A percentile compares a stretch with the other conserved stretches of the same genome.
Evolutionary conservation across 23 red algal genomes (phyloP).

Genomic region (Gracilaria domingensis): DNA sequence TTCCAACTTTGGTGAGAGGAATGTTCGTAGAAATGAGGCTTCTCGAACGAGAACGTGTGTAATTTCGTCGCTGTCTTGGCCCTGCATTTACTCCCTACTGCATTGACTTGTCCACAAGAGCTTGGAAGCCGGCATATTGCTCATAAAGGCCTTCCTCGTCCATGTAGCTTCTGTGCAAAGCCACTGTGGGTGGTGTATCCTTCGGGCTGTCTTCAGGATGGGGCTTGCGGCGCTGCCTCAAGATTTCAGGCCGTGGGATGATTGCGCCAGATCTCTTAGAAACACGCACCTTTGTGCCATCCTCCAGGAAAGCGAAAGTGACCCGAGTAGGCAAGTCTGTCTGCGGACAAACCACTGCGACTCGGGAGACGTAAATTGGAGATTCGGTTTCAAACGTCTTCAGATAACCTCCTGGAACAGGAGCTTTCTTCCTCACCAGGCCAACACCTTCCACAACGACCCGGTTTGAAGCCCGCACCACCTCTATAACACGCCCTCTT

Average conservation of each 20-base stretch:
- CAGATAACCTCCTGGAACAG: neutral
- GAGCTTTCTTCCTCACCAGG: slow-evolving; percentile 53
- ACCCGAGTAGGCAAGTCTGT: slow-evolving; percentile 79
- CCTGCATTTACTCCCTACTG: neutral
- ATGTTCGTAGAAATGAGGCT: no score
- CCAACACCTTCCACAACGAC: slow-evolving; percentile 84
- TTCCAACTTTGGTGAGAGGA: neutral
- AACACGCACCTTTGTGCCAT: slow-evolving; percentile 93
- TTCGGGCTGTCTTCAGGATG: slow-evolving; percentile 59
- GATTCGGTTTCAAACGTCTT: slow-evolving; percentile 74
- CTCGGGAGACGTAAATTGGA: slow-evolving; percentile 82
- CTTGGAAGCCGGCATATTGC: slow-evolving; percentile 23
- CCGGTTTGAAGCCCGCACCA: slow-evolving; percentile 69
- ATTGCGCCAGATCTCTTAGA: slow-evolving; percentile 81
- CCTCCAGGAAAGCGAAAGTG: slow-evolving; percentile 82
- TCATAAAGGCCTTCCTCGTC: slow-evolving; percentile 77
- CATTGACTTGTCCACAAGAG: slow-evolving; percentile 31
- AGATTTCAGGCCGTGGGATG: slow-evolving; percentile 85
- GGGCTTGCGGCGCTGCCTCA: slow-evolving; percentile 67
- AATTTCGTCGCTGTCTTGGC: neutral
- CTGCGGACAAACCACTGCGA: slow-evolving; percentile 87
- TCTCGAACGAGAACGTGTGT: no score
- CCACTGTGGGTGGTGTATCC: slow-evolving; percentile 68
- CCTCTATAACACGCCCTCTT: slow-evolving; percentile 74
- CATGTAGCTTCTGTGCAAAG: slow-evolving; percentile 57